Evolutionary conservation across 768 basidiomycete species (phyloP), one percentile per base, ranked within the genome.

Genomic region (Nevesoporus exiguus): DNA sequence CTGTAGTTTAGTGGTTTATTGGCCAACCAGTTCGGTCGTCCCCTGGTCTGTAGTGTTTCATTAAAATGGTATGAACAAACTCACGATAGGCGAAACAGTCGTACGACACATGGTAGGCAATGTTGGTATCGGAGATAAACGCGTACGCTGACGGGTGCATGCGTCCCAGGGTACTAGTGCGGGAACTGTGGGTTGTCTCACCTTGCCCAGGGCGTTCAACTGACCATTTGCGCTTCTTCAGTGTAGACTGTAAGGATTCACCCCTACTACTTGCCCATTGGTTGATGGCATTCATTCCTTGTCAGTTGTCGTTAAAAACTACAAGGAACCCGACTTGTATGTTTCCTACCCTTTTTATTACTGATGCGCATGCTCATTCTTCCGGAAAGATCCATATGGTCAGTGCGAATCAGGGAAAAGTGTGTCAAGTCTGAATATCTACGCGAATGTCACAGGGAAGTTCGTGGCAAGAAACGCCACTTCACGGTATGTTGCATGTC

Each of bases 391-490:
- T 90, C 89, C 24, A 93, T 93, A 64, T 93, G 90, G 88, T 90
- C 71, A 74, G 80, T 77, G 44, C 62, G 66, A 62, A 47, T 44
- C 60, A 67, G 59, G 67, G 57, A 55, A 58, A 57, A 50, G 48
- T 60, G 59, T 61, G 43, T 56, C 47, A 52, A 30, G 40, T 63
- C 63, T 68, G 50, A 66, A 59, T 58, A 50, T 64, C 56, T 39
- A 47, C 54, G 52, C 61, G 46, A 54, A 52, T 52, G 57, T 56
- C 59, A 24, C 68, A 91, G 90, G 93, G 95, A 98, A 74, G 95
- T 98, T 17, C 79, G 95, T 54, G 86, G 88, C 59, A 83, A 83
- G 68, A 82, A 88, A 69, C 81, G 88, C 47, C 86, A 95, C 62
- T 96, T 94, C 64, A 89, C 93, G 37, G 89, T 89, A 57, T 47